phyloP scores from a whole-genome alignment of 768 basidiomycete species.

The Phallus indusiatus region DNA sequence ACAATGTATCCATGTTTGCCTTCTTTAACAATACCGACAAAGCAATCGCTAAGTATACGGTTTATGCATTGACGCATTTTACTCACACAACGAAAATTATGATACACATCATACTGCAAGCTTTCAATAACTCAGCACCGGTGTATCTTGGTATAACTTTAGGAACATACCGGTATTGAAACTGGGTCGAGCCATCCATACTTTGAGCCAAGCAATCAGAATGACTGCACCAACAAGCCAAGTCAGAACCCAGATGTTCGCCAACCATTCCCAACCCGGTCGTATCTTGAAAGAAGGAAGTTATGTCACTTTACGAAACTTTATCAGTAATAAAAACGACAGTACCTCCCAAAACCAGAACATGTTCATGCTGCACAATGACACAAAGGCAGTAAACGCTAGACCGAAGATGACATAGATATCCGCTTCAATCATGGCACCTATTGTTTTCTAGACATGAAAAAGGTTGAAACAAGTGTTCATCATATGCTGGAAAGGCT shows the following conservation, averaged over 20 bases:
- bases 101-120: conserved; percentile 78
- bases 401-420: conserved; percentile 66
- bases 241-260: conserved; percentile 59
- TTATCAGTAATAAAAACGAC: not conserved
- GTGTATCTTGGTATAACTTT: not conserved
- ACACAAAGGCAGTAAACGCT: conserved; percentile 62
- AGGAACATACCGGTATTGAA: conserved; percentile 71
- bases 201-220: conserved; percentile 80
- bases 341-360: conserved; percentile 68
- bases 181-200: conserved; percentile 81
- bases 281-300: conserved; percentile 17
- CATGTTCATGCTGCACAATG: conserved; percentile 63
- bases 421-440: conserved; percentile 89
- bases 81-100: conserved; percentile 75
- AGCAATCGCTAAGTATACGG: not conserved
- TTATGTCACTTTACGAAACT: not conserved
- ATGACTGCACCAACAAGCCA: conserved; percentile 86
- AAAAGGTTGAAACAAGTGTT: not conserved
- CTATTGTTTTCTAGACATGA: conserved; percentile 53
- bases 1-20: conserved; percentile 68
- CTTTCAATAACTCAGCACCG: conserved; percentile 24
- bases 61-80: not conserved
- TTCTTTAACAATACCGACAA: conserved; percentile 69
- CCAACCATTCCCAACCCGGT: conserved; percentile 64
- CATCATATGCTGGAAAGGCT: not conserved